phyloP scores from a whole-genome alignment of 2,329 filamentous ascomycete genomes.

The Pyrenophora graminea region DNA sequence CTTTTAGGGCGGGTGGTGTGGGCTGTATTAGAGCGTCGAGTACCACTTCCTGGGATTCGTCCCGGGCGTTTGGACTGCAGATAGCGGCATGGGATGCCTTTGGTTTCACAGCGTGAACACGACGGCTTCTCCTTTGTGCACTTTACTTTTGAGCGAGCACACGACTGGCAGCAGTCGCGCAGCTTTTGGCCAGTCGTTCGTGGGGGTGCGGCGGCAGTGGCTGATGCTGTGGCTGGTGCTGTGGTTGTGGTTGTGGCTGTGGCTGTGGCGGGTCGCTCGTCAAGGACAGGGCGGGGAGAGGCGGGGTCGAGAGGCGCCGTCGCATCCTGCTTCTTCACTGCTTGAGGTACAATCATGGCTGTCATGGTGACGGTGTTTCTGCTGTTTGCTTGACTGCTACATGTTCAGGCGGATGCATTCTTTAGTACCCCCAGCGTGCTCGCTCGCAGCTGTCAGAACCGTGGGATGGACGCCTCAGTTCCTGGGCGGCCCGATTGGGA shows the following conservation, averaged over 20 bases:
- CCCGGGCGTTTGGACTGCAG: constrained; percentile 8
- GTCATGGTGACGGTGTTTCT: background rate
- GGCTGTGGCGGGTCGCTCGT: no score
- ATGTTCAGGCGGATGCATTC: background rate
- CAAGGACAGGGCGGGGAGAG: background rate
- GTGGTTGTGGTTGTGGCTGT: background rate
- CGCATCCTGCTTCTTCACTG: no score
- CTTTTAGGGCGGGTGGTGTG: background rate
- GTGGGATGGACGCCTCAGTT: no score
- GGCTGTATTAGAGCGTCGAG: background rate
- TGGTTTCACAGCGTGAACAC: constrained; percentile 11
- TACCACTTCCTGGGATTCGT: constrained; percentile 7
- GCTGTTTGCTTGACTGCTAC: background rate
- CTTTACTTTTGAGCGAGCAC: constrained; percentile 9
- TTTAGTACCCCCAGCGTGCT: background rate
- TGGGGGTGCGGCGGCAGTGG: background rate
- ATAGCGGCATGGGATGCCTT: constrained; percentile 9
- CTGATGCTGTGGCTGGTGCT: background rate
- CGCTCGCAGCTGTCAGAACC: no score
- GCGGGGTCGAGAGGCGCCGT: no score
- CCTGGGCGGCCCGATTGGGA: no score
- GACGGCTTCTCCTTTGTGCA: constrained; percentile 12
- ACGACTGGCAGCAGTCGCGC: constrained; percentile 14
- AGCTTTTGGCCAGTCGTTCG: constrained; percentile 5
- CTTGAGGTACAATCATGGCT: background rate